Evolutionary conservation across 108 stramenopile genomes (phyloP).

Genomic region (Nitzschia sp.): DNA sequence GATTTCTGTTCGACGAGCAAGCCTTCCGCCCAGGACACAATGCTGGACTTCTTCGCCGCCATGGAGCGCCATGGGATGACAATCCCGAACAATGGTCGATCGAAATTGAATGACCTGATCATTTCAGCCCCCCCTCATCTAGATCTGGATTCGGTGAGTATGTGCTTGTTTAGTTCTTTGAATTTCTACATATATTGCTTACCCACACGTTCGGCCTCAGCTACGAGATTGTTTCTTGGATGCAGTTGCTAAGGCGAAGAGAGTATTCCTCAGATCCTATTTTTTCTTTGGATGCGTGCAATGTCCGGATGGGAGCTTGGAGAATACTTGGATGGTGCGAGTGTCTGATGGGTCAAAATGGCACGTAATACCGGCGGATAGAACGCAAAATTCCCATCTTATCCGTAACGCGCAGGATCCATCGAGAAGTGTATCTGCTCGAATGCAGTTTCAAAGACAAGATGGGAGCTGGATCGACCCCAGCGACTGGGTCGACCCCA

Average conservation of each 20-base stretch:
- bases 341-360: too few species aligned
- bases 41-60: slow-evolving; percentile 3
- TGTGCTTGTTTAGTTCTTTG: neutral
- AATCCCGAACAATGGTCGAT: slow-evolving; percentile 4
- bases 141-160: neutral
- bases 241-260: neutral
- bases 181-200: neutral
- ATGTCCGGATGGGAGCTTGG: neutral
- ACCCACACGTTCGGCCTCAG: neutral
- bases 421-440: neutral
- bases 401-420: neutral
- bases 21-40: too few species aligned
- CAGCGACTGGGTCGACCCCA: too few species aligned
- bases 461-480: slow-evolving; percentile 8
- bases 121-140: neutral
- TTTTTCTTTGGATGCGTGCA: too few species aligned
- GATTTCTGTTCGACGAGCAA: slow-evolving; percentile 25
- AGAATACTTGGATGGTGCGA: neutral
- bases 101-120: neutral
- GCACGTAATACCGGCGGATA: neutral
- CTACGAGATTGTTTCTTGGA: neutral
- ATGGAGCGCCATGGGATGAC: slow-evolving; percentile 24
- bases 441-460: neutral
- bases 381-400: neutral
- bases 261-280: neutral